Evolutionary conservation across 176 grass and related monocot genomes (phyloP), one percentile per base, ranked within the genome.

Genomic region (Bromus sterilis): DNA sequence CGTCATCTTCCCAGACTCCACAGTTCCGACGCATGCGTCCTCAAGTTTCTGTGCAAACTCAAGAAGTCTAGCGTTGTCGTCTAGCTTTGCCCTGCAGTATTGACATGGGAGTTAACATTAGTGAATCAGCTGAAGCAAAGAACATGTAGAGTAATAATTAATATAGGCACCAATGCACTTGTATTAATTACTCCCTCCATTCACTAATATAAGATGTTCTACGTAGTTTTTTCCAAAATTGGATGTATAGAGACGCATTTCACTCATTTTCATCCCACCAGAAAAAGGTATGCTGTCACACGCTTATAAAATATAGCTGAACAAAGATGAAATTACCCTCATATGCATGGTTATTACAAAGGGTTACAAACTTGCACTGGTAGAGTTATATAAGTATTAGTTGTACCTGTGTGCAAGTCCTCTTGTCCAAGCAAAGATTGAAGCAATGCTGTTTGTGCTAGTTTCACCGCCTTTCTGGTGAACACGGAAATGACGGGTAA

Each of bases 381-480:
- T 29, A 76, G 56, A 86, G 4, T 20, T 5, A 37, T 63, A 3
- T 5, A 82, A 56, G 20, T 30, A 84, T 24, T 20, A 71, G 13
- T 29, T 32, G 18, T 81, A 98, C 95, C 95, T 94, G 90, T 98
- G 95, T 62, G 86, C 84, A 84, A 98, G 95, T 82, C 92, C 95
- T 74, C 92, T 89, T 56, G 95, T 89, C 95, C 95, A 98, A 13
- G 95, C 95, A 89, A 98, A 98, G 86, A 98, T 98, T 25, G 95
- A 98, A 81, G 92, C 95, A 86, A 98, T 98, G 79, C 92, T 94
- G 71, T 98, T 98, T n/a, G 95, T 98, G 77, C 95, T 98, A 43
- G 95, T 98, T 87, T 98, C 95, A 63, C 93, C 90, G 82, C 90
- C 90, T 66, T 91, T 98, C 75, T 98, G 92, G 79, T 98, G 92